Percentiles rank a stretch among this genome's conserved stretches.
Evolutionary conservation across 192 early-diverging fungal genomes (phyloP).

Genomic region (Linnemannia elongata): DNA sequence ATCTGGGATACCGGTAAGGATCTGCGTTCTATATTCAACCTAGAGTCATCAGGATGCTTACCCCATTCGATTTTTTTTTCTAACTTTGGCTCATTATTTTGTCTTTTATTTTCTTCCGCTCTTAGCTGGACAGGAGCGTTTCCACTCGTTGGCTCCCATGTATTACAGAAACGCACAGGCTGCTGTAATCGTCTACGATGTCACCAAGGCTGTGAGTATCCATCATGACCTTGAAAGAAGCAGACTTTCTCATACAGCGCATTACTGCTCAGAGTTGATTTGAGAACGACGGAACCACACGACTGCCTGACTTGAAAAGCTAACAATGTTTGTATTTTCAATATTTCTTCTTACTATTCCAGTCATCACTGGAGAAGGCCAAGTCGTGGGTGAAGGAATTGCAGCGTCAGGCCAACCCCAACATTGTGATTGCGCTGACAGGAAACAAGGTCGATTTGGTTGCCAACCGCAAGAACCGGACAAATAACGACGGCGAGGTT

Average conservation of each 20-base stretch:
- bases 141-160: slow-evolving; percentile 96
- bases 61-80: too few relatives aligned
- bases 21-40: background rate
- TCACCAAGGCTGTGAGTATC: slow-evolving; percentile 79
- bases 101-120: background rate
- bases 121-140: slow-evolving; percentile 94
- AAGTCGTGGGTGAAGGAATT: slow-evolving; percentile 97
- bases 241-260: background rate
- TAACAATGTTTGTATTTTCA: background rate
- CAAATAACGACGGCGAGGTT: slow-evolving; percentile 26
- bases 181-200: slow-evolving; percentile 96
- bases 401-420: slow-evolving; percentile 95
- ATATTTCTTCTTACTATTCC: slow-evolving; percentile 12
- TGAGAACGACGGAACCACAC: background rate
- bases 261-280: background rate
- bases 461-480: slow-evolving; percentile 15
- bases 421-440: slow-evolving; percentile 96
- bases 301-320: background rate
- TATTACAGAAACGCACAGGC: slow-evolving; percentile 99
- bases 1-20: slow-evolving; percentile 83
- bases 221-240: background rate
- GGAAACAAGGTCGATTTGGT: slow-evolving; percentile 97
- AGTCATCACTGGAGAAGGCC: slow-evolving; percentile 91
- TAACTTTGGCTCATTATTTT: background rate
- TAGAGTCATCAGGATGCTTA: background rate